A percentile compares a stretch with the other conserved stretches of the same genome.
Evolutionary conservation across 2,329 filamentous ascomycete genomes (phyloP).

Genomic region (Alternaria solani): DNA sequence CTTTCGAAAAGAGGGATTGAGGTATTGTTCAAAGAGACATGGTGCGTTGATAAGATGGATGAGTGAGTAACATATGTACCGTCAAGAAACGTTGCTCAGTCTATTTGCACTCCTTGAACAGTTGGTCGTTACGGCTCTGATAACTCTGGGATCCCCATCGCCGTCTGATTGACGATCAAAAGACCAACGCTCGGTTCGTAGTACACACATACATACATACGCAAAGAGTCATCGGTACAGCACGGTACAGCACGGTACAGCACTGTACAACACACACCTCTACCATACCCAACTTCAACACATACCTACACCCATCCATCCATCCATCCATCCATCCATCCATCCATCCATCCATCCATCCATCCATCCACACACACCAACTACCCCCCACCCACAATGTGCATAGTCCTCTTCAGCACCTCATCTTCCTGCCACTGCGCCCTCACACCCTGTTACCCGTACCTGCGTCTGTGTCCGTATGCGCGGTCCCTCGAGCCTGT

Average conservation of each 20-base stretch:
- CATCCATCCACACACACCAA: background rate
- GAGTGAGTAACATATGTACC: background rate
- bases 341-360: background rate
- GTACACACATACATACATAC: no score
- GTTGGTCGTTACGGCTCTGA: no score
- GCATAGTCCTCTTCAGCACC: slow-evolving; percentile 30
- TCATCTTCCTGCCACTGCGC: slow-evolving; percentile 37
- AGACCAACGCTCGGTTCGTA: no score
- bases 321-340: background rate
- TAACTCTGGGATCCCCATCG: no score
- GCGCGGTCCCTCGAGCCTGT: slow-evolving; percentile 8
- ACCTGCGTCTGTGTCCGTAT: slow-evolving; percentile 25
- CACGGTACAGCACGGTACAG: no score
- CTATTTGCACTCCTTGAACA: no score
- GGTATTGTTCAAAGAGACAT: background rate
- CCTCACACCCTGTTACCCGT: slow-evolving; percentile 26
- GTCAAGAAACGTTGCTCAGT: no score
- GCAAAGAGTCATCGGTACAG: background rate
- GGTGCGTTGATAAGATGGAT: slow-evolving; percentile 3
- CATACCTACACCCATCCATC: background rate
- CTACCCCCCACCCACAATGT: slow-evolving; percentile 24
- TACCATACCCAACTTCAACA: background rate
- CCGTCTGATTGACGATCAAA: no score
- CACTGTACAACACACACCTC: background rate
- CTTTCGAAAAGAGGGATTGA: background rate